These are phyloP conservation scores for Diaporthe citriasiana DNA, from an alignment of 2,329 filamentous ascomycete genomes.

Conservation along the genomic window DNA sequence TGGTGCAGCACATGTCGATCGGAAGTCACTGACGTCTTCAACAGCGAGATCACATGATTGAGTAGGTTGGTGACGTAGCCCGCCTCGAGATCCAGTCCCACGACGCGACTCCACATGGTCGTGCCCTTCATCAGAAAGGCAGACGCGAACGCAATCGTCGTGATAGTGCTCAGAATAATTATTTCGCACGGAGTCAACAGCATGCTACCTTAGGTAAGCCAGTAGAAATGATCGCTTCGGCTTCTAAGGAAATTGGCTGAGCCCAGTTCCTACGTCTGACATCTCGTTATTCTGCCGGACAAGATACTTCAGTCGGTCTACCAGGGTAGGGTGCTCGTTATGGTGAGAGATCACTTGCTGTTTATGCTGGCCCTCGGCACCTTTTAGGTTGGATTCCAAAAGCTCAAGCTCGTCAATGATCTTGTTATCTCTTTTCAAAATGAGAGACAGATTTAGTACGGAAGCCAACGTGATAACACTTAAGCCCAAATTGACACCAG, in stretches of 20 bases:
- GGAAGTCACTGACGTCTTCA: not conserved
- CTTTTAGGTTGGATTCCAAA: not conserved
- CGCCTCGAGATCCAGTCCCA: constrained; percentile 53
- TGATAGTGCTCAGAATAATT: too few relatives aligned
- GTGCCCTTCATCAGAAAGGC: constrained; percentile 53
- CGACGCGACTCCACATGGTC: constrained; percentile 51
- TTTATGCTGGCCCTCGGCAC: not conserved
- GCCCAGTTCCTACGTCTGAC: not conserved
- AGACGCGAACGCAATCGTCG: constrained; percentile 52
- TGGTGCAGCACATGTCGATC: not conserved
- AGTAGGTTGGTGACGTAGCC: constrained; percentile 47
- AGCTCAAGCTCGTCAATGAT: not conserved
- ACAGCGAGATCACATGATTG: not conserved
- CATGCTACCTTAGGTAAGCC: too few relatives aligned
- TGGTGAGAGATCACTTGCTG: not conserved
- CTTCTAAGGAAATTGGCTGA: not conserved
- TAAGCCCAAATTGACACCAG: constrained; percentile 2
- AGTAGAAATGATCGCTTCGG: not conserved
- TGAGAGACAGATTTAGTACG: not conserved
- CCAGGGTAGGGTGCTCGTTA: not conserved
- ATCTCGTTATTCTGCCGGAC: not conserved
- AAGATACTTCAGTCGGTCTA: not conserved
- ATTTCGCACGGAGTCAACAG: too few relatives aligned
- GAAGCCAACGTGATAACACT: not conserved
- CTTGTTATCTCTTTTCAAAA: not conserved